Conservation (phyloP, 805 yeast species). For the Starmera amethionina region DNA sequence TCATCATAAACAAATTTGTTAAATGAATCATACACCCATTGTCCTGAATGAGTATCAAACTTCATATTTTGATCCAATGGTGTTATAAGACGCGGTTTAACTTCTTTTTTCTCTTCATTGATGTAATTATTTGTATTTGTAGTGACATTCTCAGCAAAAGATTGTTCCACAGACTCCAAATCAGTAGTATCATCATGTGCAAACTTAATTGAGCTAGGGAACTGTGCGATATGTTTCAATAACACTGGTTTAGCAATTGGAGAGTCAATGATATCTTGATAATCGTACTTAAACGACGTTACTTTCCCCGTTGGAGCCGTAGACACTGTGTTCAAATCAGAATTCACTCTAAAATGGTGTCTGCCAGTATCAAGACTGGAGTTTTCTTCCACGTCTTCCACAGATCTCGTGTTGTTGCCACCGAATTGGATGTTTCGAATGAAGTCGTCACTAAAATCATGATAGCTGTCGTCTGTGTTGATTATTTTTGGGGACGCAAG, state of each 20-base stretch:
- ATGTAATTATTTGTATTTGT: not conserved
- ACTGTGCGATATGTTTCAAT: conserved; percentile 5
- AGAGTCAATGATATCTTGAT: conserved; percentile 7
- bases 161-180: not conserved
- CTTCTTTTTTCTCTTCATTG: not conserved
- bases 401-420: not conserved
- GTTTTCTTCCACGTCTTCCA: not conserved
- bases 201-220: not conserved
- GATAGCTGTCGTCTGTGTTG: conserved; percentile 2
- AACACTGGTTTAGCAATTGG: conserved; percentile 17
- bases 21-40: conserved; percentile 10
- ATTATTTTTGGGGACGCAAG: conserved; percentile 3
- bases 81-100: conserved; percentile 9
- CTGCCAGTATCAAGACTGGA: not conserved
- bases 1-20: not conserved
- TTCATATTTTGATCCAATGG: conserved; percentile 16
- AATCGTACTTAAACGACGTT: conserved; percentile 10
- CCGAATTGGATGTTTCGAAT: not conserved
- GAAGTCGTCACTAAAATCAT: not conserved
- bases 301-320: conserved; percentile 11
- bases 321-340: conserved; percentile 1
- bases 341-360: not conserved
- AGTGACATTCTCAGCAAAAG: not conserved
- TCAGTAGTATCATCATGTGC: not conserved
- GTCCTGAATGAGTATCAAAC: conserved; percentile 7